phyloP scores from a whole-genome alignment of 1,284 basidiomycete genomes.

The Ceratorhiza oryzae-sativae region DNA sequence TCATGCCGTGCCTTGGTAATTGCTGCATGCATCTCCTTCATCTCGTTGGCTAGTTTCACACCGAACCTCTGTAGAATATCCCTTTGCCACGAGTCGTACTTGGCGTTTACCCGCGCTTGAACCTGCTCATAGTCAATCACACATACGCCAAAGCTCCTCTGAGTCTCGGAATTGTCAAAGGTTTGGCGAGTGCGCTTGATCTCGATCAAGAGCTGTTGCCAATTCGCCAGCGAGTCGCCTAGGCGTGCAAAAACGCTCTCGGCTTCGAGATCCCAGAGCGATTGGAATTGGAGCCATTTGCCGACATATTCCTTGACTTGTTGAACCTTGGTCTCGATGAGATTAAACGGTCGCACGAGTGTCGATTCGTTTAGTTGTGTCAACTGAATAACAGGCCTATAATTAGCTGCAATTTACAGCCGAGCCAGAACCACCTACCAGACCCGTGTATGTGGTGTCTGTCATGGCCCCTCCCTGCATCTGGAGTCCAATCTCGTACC shows the following conservation, averaged over 20 bases:
- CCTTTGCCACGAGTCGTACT: slow-evolving; percentile 97
- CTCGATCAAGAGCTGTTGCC: slow-evolving; percentile 94
- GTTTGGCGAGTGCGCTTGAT: slow-evolving; percentile 96
- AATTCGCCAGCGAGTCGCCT: slow-evolving; percentile 89
- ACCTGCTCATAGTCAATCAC: slow-evolving; percentile 98
- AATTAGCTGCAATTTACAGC: not conserved
- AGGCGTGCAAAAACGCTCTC: slow-evolving; percentile 95
- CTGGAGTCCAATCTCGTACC: slow-evolving; percentile 94
- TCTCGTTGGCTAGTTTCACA: slow-evolving; percentile 86
- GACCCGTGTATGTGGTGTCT: slow-evolving; percentile 82
- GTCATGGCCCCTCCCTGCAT: slow-evolving; percentile 68
- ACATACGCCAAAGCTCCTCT: slow-evolving; percentile 90
- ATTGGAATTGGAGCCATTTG: slow-evolving; percentile 99
- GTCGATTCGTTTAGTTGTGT: slow-evolving; percentile 76
- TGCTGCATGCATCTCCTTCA: slow-evolving; percentile 95
- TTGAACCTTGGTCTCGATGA: slow-evolving; percentile 89
- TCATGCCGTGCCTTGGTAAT: slow-evolving; percentile 94
- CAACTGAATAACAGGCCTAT: slow-evolving; percentile 58
- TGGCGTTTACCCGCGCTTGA: slow-evolving; percentile 95
- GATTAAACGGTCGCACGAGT: slow-evolving; percentile 81
- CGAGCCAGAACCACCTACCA: slow-evolving; percentile 59
- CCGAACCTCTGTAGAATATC: slow-evolving; percentile 94
- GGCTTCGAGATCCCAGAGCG: slow-evolving; percentile 96
- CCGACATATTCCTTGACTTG: slow-evolving; percentile 89
- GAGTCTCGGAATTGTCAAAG: slow-evolving; percentile 95